These are phyloP conservation scores for Fusarium verrucosum DNA, from an alignment of 2,329 filamentous ascomycete genomes.

Conservation along the genomic window DNA sequence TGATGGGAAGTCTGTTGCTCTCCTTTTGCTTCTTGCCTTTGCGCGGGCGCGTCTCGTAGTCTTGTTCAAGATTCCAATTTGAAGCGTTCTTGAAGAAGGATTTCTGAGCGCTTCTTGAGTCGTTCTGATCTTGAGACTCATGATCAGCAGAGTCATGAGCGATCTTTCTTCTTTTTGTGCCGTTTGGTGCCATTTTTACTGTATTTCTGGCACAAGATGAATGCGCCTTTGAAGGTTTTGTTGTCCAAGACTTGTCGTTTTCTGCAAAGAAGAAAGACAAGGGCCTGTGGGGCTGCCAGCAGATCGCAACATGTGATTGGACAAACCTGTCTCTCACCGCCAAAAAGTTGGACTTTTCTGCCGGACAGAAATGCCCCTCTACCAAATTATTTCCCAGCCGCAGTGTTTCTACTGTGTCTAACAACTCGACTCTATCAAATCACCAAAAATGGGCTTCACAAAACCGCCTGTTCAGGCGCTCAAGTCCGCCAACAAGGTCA, in stretches of 20 bases:
- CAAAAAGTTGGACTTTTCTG: constrained; percentile 47
- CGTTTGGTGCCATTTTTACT: constrained; percentile 57
- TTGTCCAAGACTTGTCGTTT: constrained; percentile 23
- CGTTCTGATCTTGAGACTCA: constrained; percentile 49
- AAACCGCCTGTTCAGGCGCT: constrained; percentile 52
- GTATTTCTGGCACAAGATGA: constrained; percentile 10
- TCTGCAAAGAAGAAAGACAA: constrained; percentile 25
- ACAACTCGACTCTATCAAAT: neutral
- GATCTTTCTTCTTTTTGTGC: constrained; percentile 67
- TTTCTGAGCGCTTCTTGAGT: constrained; percentile 59
- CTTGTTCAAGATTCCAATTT: constrained; percentile 90
- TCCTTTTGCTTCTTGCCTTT: constrained; percentile 82
- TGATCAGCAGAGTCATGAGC: constrained; percentile 62
- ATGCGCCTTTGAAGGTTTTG: constrained; percentile 32
- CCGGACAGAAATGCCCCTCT: constrained; percentile 31
- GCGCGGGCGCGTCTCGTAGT: constrained; percentile 83
- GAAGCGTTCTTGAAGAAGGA: constrained; percentile 78
- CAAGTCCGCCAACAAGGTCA: constrained; percentile 77
- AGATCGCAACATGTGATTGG: neutral
- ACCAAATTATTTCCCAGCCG: constrained; percentile 26
- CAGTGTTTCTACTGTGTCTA: constrained; percentile 1
- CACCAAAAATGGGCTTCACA: constrained; percentile 46
- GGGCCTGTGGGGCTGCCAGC: neutral
- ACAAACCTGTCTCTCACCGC: constrained; percentile 47
- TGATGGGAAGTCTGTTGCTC: constrained; percentile 82